Conservation (phyloP, 208 protist species). For the Vickermania ingenoplastis region DNA sequence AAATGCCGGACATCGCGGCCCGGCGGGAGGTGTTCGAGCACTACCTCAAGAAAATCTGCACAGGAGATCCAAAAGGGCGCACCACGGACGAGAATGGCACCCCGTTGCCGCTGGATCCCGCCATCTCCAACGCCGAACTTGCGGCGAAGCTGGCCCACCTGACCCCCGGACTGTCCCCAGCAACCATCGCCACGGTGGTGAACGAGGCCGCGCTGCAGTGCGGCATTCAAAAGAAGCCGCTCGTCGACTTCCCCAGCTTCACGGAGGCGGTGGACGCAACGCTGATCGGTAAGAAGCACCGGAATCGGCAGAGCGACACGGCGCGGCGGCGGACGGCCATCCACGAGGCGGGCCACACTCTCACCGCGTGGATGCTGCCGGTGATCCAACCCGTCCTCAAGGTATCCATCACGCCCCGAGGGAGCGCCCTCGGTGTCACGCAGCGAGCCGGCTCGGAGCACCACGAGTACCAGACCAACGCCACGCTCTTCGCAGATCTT, state of each 20-base stretch:
- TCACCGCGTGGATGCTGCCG: constrained; percentile 73
- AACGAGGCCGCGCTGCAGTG: constrained; percentile 94
- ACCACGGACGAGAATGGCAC: constrained; percentile 48
- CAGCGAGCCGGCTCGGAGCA: constrained; percentile 79
- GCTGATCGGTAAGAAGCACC: constrained; percentile 72
- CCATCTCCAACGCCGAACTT: constrained; percentile 48
- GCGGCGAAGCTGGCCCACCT: constrained; percentile 53
- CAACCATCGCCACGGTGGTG: constrained; percentile 94
- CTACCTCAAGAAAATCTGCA: constrained; percentile 72
- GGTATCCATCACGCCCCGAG: constrained; percentile 74
- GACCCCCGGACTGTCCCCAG: constrained; percentile 88
- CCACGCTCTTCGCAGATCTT: constrained; percentile 78
- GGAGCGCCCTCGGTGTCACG: constrained; percentile 78
- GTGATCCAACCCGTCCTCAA: constrained; percentile 67
- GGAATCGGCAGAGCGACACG: constrained; percentile 55
- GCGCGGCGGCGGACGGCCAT: constrained; percentile 60
- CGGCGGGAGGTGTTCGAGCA: constrained; percentile 79
- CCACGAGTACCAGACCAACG: constrained; percentile 84
- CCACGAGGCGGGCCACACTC: constrained; percentile 66
- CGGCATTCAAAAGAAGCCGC: constrained; percentile 69
- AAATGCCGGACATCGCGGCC: constrained; percentile 77
- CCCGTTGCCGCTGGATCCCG: constrained; percentile 31
- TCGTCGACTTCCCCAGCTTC: constrained; percentile 52
- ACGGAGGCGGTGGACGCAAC: constrained; percentile 81
- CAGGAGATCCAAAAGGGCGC: constrained; percentile 62